Conservation (phyloP, 495 filamentous ascomycete genomes). For the Penicillium bovifimosum region DNA sequence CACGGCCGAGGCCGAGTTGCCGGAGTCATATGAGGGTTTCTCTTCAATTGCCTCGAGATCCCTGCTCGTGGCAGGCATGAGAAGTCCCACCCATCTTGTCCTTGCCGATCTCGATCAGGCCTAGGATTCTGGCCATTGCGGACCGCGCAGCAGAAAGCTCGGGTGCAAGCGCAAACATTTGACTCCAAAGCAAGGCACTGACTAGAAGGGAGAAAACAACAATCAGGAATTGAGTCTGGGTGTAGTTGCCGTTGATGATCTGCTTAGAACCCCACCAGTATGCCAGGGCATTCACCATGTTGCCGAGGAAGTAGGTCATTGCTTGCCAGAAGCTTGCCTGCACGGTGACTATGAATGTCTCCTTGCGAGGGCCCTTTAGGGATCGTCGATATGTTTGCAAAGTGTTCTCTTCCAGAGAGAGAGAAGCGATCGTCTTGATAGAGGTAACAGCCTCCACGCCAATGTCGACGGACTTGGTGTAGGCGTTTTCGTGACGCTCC, state of each 20-base stretch:
- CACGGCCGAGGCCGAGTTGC: conserved; percentile 34
- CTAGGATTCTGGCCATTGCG: conserved; percentile 39
- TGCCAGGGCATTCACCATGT: conserved; percentile 55
- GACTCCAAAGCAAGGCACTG: conserved; percentile 54
- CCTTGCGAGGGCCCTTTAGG: conserved; percentile 36
- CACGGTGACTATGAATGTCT: conserved; percentile 38
- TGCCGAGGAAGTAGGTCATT: conserved; percentile 44
- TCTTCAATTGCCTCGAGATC: conserved; percentile 18
- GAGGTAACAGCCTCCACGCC: conserved; percentile 44
- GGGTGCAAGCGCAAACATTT: conserved; percentile 58
- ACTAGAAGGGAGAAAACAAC: conserved; percentile 52
- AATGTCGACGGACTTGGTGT: conserved; percentile 43
- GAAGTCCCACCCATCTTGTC: conserved; percentile 22
- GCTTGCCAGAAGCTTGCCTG: conserved; percentile 48
- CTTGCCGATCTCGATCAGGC: conserved; percentile 41
- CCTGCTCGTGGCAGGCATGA: not conserved
- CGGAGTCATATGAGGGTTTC: conserved; percentile 17
- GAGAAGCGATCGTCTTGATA: conserved; percentile 48
- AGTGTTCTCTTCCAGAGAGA: conserved; percentile 40
- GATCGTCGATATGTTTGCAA: conserved; percentile 32
- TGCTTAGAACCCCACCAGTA: conserved; percentile 63
- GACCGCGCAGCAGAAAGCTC: conserved; percentile 48
- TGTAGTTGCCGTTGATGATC: conserved; percentile 50
- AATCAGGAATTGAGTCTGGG: conserved; percentile 55
- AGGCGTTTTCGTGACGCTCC: conserved; percentile 50